Conservation (phyloP, 2,329 filamentous ascomycete genomes). For the Lachnellula cervina region DNA sequence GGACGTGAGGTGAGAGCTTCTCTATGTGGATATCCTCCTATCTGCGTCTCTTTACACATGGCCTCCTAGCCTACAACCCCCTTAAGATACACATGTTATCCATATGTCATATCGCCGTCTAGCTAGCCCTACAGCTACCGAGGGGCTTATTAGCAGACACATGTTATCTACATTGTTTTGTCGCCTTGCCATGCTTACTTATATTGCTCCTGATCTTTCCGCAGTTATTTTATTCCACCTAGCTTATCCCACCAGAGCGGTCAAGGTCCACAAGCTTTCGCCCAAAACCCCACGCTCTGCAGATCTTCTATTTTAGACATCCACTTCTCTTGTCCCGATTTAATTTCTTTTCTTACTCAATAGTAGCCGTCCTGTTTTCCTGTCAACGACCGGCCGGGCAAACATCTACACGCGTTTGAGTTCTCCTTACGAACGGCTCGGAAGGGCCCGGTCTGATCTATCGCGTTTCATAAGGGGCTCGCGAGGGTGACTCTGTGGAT, state of each 20-base stretch:
- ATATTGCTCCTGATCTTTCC: slow-evolving; percentile 11
- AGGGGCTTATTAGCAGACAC: slow-evolving; percentile 2
- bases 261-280: background rate
- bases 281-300: background rate
- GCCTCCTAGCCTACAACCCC: background rate
- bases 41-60: background rate
- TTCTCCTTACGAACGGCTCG: slow-evolving; percentile 10
- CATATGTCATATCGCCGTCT: slow-evolving; percentile 13
- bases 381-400: background rate
- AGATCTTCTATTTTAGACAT: background rate
- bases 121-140: too few relatives aligned
- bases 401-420: background rate
- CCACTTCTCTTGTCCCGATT: background rate
- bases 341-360: background rate
- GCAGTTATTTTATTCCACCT: background rate
- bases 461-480: background rate
- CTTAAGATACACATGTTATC: slow-evolving; percentile 20
- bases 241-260: slow-evolving; percentile 5
- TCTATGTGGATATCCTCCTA: background rate
- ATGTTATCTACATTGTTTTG: slow-evolving; percentile 6
- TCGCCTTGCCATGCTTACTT: slow-evolving; percentile 8
- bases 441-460: slow-evolving; percentile 3
- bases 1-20: background rate
- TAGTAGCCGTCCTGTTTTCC: slow-evolving; percentile 4
- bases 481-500: background rate